Evolutionary conservation across 306 rosid genomes (phyloP), one percentile per base, ranked within the genome.

Genomic region (Vigna hirtella): DNA sequence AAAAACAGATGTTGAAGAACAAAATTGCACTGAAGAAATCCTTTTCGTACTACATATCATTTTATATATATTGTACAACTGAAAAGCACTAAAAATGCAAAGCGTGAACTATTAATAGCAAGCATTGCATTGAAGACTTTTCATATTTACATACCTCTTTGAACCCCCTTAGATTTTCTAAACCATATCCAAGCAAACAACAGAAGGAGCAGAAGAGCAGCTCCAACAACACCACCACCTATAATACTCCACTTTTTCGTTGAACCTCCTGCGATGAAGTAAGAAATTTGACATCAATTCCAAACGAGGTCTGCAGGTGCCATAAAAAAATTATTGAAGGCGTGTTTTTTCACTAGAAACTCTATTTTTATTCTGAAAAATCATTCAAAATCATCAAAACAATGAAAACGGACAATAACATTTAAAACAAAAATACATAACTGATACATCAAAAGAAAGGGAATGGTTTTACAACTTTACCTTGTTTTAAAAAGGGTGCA

Each of bases 171-270:
- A 48, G 86, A 50, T 48, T 70, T 78, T 32, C 30, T 79, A 26
- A 59, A 79, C 34, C 22, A 72, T 81, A 16, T 17, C 81, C 85
- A 83, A 6, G 58, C 66, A n/a, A 90, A 43, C 47, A 88, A 9
- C 42, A 84, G 83, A 48, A 81, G 48, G 43, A 88, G 30, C 63
- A 86, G 50, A 18, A 79, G 84, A 55, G 11, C 83, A 67, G 85
- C 92, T 76, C 92, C 95, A 66, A 74, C 83, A 16, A 74, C 85
- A 16, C n/a, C 89, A 18, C 86, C 89, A 42, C 90, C 92, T 66
- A 90, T 87, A 73, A 90, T 86, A 63, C 77, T 77, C 70, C 80
- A 72, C 56, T 90, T 90, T 73, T 84, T 84, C 62, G 70, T 80
- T 76, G 87, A 84, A 72, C 85, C 77, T 65, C 82, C 87, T 84